These are phyloP conservation scores for Fusarium paranaense DNA, from an alignment of 2,329 filamentous ascomycete species.

Conservation along the genomic window DNA sequence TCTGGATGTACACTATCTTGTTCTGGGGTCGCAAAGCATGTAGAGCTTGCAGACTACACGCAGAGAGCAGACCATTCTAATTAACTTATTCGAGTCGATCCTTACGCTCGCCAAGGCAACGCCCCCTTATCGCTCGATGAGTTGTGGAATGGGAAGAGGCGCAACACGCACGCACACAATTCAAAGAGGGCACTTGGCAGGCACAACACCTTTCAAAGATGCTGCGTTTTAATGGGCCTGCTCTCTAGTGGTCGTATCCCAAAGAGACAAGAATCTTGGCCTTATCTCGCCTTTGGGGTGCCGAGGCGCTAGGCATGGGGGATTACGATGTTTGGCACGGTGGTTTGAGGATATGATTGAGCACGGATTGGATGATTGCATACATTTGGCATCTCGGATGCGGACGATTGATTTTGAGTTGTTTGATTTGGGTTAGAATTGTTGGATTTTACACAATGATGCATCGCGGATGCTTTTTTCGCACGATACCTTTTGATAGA, in stretches of 20 bases:
- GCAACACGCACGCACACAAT: slow-evolving; percentile 15
- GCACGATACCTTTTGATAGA: slow-evolving; percentile 42
- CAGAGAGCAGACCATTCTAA: slow-evolving; percentile 47
- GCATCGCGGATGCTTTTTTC: slow-evolving; percentile 29
- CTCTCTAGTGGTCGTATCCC: slow-evolving; percentile 30
- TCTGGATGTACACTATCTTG: slow-evolving; percentile 43
- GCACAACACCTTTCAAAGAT: slow-evolving; percentile 35
- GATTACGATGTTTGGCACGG: slow-evolving; percentile 24
- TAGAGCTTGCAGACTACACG: slow-evolving; percentile 38
- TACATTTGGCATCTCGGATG: slow-evolving; percentile 3
- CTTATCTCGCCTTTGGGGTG: slow-evolving; percentile 13
- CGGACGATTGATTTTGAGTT: slow-evolving; percentile 6
- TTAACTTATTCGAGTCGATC: slow-evolving; percentile 47
- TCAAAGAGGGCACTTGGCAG: slow-evolving; percentile 32
- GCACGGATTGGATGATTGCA: slow-evolving; percentile 37
- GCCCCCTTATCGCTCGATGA: slow-evolving; percentile 26
- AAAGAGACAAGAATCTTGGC: slow-evolving; percentile 17
- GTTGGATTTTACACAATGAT: slow-evolving; percentile 20
- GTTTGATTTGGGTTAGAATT: slow-evolving; percentile 15
- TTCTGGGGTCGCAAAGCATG: slow-evolving; percentile 40
- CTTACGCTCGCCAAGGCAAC: slow-evolving; percentile 43
- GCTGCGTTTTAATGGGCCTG: slow-evolving; percentile 42
- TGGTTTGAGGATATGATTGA: slow-evolving; percentile 36
- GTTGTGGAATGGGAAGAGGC: slow-evolving; percentile 21
- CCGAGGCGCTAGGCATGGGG: slow-evolving; percentile 18